phyloP scores from a whole-genome alignment of 208 protist species.

The Trypanosomatidae sp. region DNA sequence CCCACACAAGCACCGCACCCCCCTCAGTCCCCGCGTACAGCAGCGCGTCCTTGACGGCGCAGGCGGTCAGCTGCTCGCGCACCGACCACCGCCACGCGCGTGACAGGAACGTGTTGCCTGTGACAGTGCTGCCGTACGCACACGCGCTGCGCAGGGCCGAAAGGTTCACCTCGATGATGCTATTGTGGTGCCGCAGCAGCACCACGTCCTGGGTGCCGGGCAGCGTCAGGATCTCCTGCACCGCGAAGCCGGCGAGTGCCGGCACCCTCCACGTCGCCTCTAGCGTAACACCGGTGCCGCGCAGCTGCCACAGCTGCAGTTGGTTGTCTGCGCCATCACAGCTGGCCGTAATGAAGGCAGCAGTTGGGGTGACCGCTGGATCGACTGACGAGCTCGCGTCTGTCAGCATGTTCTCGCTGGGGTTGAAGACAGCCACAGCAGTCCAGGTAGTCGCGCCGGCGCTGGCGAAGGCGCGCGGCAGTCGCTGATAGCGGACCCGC shows the following conservation, averaged over 20 bases:
- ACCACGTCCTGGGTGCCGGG: conserved; percentile 40
- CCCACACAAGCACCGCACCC: conserved; percentile 64
- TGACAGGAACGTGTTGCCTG: conserved; percentile 30
- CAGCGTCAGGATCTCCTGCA: conserved; percentile 40
- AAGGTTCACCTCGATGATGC: conserved; percentile 42
- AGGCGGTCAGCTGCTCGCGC: conserved; percentile 51
- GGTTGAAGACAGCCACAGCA: conserved; percentile 21
- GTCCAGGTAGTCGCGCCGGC: conserved; percentile 34
- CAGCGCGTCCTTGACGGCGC: conserved; percentile 47
- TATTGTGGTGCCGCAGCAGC: conserved; percentile 43
- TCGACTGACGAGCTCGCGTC: not conserved
- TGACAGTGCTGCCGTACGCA: conserved; percentile 12
- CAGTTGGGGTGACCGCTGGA: not conserved
- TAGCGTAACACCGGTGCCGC: conserved; percentile 35
- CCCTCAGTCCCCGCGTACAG: conserved; percentile 61
- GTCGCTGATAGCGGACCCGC: conserved; percentile 41
- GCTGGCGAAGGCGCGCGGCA: conserved; percentile 41
- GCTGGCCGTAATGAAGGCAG: conserved; percentile 31
- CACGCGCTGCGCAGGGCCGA: conserved; percentile 24
- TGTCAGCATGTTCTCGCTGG: conserved; percentile 11
- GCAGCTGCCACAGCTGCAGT: conserved; percentile 38
- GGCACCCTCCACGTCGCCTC: conserved; percentile 43
- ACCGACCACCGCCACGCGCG: conserved; percentile 64
- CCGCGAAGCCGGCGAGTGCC: conserved; percentile 37
- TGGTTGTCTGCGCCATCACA: conserved; percentile 9